These are phyloP conservation scores for Oleoguttula mirabilis DNA, from an alignment of 495 filamentous ascomycete species.

Conservation along the genomic window DNA sequence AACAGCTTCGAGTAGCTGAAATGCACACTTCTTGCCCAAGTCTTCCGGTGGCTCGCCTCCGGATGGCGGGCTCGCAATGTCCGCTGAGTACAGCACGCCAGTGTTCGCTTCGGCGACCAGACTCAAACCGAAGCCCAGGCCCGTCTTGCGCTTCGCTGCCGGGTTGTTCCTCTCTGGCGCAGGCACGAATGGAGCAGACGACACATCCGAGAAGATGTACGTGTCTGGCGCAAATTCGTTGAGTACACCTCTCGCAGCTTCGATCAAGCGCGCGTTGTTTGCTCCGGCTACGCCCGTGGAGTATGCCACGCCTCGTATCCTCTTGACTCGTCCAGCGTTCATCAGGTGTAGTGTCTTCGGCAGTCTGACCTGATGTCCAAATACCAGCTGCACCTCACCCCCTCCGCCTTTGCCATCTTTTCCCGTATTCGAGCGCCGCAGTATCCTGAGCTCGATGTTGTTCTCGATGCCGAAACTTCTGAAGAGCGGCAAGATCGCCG, in stretches of 20 bases:
- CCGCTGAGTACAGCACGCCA: conserved; percentile 73
- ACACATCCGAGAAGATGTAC: conserved; percentile 68
- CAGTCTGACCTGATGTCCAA: conserved; percentile 80
- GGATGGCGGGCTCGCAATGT: conserved; percentile 65
- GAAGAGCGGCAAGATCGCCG: conserved; percentile 80
- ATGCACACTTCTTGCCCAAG: conserved; percentile 74
- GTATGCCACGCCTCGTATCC: conserved; percentile 85
- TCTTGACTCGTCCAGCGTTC: conserved; percentile 75
- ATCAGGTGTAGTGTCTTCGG: conserved; percentile 87
- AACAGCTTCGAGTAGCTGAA: conserved; percentile 75
- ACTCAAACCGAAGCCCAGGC: conserved; percentile 80
- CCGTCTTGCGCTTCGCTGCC: conserved; percentile 52
- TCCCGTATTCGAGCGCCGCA: conserved; percentile 65
- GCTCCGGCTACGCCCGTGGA: conserved; percentile 76
- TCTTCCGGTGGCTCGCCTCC: conserved; percentile 83
- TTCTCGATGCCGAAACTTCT: conserved; percentile 78
- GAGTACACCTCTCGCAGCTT: conserved; percentile 71
- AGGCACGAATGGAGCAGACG: conserved; percentile 57
- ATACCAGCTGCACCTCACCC: conserved; percentile 85
- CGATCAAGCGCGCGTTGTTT: conserved; percentile 93
- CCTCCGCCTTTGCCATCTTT: conserved; percentile 62
- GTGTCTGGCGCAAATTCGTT: conserved; percentile 79
- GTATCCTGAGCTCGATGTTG: conserved; percentile 75
- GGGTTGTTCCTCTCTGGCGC: conserved; percentile 48
- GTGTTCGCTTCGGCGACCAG: conserved; percentile 85